Base-by-base conservation (phyloP, 2,329 filamentous ascomycete species). In the Stemphylium lycopersici region DNA sequence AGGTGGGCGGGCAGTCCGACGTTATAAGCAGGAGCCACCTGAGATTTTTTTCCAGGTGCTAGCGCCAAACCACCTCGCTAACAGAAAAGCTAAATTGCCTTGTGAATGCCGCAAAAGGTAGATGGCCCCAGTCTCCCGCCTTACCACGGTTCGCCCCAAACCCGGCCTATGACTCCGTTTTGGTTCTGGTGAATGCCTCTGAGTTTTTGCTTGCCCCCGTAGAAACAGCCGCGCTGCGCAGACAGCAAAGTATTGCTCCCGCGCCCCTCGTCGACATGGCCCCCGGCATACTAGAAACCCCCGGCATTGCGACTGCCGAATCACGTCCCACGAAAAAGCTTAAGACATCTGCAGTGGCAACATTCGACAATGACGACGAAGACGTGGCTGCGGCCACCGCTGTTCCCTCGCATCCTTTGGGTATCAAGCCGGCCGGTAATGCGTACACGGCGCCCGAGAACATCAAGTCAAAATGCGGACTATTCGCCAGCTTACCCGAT, bases 391-490 rank as follows among this genome's bases (percentile, higher is more conserved):
- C 80, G 70, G 77, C 81, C 61, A 40, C 34, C 41, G 84, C 85
- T 39, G 87, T 96, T 48, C 89, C 89, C 45, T 80, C 82, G 34
- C 93, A 98, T 79, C 91, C 91, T 33, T 80, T 96, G 41, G 89
- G 89, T 29, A 82, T 98, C 61, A 95, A 92, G 71, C 93, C 95
- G 1, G 83, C 89, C 57, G 95, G 93, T 33, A 98, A 99, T 78
- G 87, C 88, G 43, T 83, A 93, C 38, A 85, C 86, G 16, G 80
- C 85, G 11, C 80, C 80, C 2, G 81, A 81, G 50, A 90, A 90
- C 76, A 84, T 91, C 42, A 90, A 90, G 55, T 75, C 79, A 43
- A 81, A 79, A 34, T 83, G 86, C 57, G 93, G 92, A 13, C 70
- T 71, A 4, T 89, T 96, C 70, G 82, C 83, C 52, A 72, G 75